Base-by-base conservation (phyloP, 345 rosid genomes). In the Populus euphratica region DNA sequence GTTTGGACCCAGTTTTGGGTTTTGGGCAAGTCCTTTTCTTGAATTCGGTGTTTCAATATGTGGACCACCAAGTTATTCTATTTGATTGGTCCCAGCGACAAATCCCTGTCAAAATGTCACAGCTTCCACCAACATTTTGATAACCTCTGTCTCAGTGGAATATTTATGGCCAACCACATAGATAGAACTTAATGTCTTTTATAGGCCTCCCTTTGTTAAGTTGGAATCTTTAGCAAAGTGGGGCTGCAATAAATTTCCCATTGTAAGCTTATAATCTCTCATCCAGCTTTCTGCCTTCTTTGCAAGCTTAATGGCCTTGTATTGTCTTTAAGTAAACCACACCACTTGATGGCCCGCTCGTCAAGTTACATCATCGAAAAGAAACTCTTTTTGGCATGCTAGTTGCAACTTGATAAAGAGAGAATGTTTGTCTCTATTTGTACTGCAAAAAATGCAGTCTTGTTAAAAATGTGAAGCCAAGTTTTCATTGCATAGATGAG, bases 71-170 rank as follows among this genome's bases (percentile, higher is more conserved):
- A 50, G 20, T 54, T 74, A 38, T 72, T 79, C 38, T 73, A 27
- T 80, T 80, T 78, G 75, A 63, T 71, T 87, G 91, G 91, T 90
- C 95, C 88, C 71, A 29, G 61, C 39, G 81, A 87, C 86, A 86
- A 82, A 82, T 88, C 84, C 65, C 77, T 82, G 81, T 87, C 86
- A 81, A n/a, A 50, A 73, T 91, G 98, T 88, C 86, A 75, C 83
- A 65, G 73, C 85, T 87, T 91, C 86, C 82, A 77, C 87, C 79
- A 84, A 86, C 97, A 92, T 78, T 39, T 75, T 80, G 90, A 89
- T 91, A 87, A 85, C 76, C 68, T 77, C 36, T 87, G 91, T 85
- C 92, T 88, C 29, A 68, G 83, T 81, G 85, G 86, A 89, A 76
- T 86, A 88, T 85, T 86, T 81, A 82, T 85, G 82, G 88, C 90